Conservation (phyloP, 371 early-diverging fungal genomes). For the Mortierella sp. region DNA sequence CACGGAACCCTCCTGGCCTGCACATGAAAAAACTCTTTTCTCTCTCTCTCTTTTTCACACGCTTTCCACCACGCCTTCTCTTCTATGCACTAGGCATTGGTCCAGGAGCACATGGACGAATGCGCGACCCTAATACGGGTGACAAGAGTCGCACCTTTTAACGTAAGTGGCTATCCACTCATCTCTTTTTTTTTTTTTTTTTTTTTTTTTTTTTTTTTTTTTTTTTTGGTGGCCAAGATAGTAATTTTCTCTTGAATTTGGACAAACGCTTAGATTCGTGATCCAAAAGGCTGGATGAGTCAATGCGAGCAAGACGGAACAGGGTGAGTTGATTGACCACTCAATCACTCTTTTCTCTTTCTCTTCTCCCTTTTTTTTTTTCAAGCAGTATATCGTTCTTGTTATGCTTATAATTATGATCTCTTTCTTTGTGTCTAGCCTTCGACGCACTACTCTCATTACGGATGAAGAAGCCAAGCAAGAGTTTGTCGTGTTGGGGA, state of each 20-base stretch:
- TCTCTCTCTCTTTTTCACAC: too few relatives aligned
- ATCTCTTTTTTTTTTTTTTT: background rate
- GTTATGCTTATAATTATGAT: background rate
- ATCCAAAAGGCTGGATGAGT: slow-evolving; percentile 70
- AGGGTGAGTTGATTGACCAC: slow-evolving; percentile 56
- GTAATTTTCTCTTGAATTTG: too few relatives aligned
- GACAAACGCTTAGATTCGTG: slow-evolving; percentile 60
- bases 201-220: too few relatives aligned
- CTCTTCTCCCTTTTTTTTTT: background rate
- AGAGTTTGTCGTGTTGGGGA: slow-evolving; percentile 76
- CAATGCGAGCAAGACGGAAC: slow-evolving; percentile 69
- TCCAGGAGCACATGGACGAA: slow-evolving; percentile 88
- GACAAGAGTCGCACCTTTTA: slow-evolving; percentile 65
- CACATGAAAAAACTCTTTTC: too few relatives aligned
- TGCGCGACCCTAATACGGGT: slow-evolving; percentile 55
- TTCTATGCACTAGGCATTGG: slow-evolving; percentile 67
- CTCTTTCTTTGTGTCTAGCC: slow-evolving; percentile 18
- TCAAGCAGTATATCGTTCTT: background rate
- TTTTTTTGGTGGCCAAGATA: too few relatives aligned
- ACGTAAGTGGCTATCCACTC: slow-evolving; percentile 53
- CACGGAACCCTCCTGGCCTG: slow-evolving; percentile 3
- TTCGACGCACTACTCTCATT: slow-evolving; percentile 40
- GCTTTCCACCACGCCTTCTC: background rate
- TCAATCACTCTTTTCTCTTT: background rate
- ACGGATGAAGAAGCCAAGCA: slow-evolving; percentile 41